These are phyloP conservation scores for Calophaca sinica DNA, from an alignment of 306 rosid species.

Conservation along the genomic window DNA sequence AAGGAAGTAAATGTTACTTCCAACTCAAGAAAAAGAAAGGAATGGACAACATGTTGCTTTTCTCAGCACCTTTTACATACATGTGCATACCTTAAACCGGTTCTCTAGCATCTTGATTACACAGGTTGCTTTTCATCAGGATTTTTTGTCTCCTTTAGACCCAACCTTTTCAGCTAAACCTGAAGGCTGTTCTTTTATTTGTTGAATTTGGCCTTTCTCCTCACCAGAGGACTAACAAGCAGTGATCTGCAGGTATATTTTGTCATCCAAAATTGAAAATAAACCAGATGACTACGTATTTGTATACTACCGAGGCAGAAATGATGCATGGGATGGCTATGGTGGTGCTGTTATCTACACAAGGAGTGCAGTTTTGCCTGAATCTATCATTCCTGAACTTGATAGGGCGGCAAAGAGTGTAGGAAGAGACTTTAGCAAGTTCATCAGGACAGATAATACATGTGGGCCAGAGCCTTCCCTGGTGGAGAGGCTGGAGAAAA, in stretches of 20 bases:
- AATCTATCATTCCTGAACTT: conserved; percentile 78
- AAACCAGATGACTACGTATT: conserved; percentile 81
- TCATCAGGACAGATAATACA: conserved; percentile 78
- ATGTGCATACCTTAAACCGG: conserved; percentile 18
- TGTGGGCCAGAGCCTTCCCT: conserved; percentile 96
- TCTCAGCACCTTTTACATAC: conserved; percentile 22
- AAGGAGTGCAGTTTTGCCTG: conserved; percentile 84
- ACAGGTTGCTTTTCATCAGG: not conserved
- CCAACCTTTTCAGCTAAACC: conserved; percentile 7
- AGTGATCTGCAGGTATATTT: conserved; percentile 68
- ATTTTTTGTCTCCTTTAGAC: not conserved
- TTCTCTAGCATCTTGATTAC: conserved; percentile 6
- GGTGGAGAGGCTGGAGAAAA: conserved; percentile 90
- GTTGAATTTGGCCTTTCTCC: conserved; percentile 29
- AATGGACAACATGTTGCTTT: conserved; percentile 15
- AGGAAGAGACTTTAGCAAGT: conserved; percentile 80
- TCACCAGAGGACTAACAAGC: conserved; percentile 17
- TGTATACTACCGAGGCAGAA: conserved; percentile 88
- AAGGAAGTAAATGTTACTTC: conserved; percentile 32
- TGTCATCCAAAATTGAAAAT: conserved; percentile 78
- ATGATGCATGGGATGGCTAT: conserved; percentile 99
- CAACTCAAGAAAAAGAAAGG: conserved; percentile 9
- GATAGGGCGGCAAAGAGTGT: conserved; percentile 72
- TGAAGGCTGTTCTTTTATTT: not conserved
- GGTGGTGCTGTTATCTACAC: conserved; percentile 94